phyloP scores from a whole-genome alignment of 2,329 filamentous ascomycete species.

The Furcasterigmium sp. region DNA sequence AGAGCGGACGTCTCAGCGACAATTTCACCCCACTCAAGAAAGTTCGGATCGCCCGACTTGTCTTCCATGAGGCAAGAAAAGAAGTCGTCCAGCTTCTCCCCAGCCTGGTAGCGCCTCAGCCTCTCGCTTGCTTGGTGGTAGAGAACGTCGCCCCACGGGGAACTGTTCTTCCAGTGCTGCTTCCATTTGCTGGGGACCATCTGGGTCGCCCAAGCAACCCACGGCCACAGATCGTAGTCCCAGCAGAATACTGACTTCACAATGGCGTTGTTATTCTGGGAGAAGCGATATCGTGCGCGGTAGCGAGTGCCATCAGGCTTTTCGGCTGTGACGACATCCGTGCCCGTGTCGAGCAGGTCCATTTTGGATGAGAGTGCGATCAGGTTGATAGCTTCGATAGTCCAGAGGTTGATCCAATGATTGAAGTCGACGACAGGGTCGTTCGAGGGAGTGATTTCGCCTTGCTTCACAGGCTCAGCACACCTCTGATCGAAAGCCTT shows the following conservation, averaged over 20 bases:
- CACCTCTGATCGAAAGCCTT: conserved; percentile 35
- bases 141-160: background rate
- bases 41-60: conserved; percentile 30
- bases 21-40: conserved; percentile 53
- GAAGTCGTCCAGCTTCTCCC: conserved; percentile 54
- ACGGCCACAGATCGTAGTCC: too few relatives aligned
- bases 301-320: conserved; percentile 2
- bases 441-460: conserved; percentile 21
- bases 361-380: conserved; percentile 47
- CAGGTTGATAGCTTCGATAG: conserved; percentile 51
- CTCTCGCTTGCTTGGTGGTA: conserved; percentile 2
- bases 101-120: conserved; percentile 35
- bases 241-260: too few relatives aligned
- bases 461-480: conserved; percentile 26
- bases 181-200: too few relatives aligned
- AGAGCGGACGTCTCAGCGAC: conserved; percentile 50
- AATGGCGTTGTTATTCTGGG: background rate
- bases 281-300: background rate
- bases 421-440: conserved; percentile 41
- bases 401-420: conserved; percentile 49
- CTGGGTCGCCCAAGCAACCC: too few relatives aligned
- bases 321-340: conserved; percentile 1
- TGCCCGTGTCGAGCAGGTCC: conserved; percentile 37
- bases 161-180: too few relatives aligned
- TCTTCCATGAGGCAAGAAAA: conserved; percentile 50